These are phyloP conservation scores for Spizellomyces punctatus DNA, from an alignment of 192 early-diverging fungal genomes.

Conservation along the genomic window DNA sequence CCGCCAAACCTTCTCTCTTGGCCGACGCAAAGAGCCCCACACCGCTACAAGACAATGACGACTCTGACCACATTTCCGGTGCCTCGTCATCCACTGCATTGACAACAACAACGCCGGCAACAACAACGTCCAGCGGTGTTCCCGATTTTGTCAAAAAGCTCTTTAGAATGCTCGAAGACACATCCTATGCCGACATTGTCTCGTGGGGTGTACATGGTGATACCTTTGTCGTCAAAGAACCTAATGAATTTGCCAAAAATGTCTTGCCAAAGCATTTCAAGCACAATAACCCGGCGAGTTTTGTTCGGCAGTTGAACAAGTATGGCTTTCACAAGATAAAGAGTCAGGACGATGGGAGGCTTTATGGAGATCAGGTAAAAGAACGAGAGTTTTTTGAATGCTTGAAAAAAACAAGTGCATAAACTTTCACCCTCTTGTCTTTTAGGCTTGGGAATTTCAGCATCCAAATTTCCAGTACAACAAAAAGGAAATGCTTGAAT, in stretches of 20 bases:
- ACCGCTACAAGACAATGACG: background rate
- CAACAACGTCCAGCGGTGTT: conserved; percentile 11
- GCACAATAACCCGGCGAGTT: conserved; percentile 63
- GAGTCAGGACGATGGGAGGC: conserved; percentile 34
- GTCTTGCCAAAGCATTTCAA: conserved; percentile 65
- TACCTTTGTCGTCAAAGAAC: conserved; percentile 86
- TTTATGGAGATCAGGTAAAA: conserved; percentile 44
- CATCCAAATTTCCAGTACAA: conserved; percentile 83
- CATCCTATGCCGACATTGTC: conserved; percentile 57
- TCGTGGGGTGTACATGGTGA: conserved; percentile 82
- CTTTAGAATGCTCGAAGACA: conserved; percentile 71
- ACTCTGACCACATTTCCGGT: background rate
- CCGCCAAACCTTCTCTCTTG: too few relatives aligned
- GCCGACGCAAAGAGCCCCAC: background rate
- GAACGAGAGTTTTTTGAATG: too few relatives aligned
- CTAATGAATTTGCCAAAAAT: conserved; percentile 68
- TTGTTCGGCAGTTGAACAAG: conserved; percentile 67
- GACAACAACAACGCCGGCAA: conserved; percentile 8
- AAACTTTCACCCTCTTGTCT: background rate
- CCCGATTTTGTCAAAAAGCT: conserved; percentile 42
- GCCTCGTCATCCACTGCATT: background rate
- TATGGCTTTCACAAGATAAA: conserved; percentile 92
- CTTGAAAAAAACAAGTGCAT: background rate
- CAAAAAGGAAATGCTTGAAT: conserved; percentile 64
- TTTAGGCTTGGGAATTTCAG: conserved; percentile 84